These are phyloP conservation scores for Cajanus cajan DNA, from an alignment of 306 rosid species.

Conservation along the genomic window DNA sequence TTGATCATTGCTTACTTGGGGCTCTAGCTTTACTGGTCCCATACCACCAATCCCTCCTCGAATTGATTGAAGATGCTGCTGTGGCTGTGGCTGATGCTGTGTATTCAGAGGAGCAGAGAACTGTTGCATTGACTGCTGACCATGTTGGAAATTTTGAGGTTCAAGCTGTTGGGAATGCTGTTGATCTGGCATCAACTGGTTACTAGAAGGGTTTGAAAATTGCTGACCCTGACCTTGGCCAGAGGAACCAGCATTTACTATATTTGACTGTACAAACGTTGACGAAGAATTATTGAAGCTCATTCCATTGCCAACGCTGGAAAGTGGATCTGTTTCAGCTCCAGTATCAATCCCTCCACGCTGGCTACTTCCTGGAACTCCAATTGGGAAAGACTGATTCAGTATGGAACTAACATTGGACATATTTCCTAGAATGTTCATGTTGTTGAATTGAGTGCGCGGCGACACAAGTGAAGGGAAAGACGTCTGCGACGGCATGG, in stretches of 20 bases:
- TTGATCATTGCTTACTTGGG: conserved; percentile 74
- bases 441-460: conserved; percentile 63
- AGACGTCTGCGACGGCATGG: conserved; percentile 64
- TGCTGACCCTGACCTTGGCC: conserved; percentile 85
- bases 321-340: conserved; percentile 73
- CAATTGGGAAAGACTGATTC: conserved; percentile 77
- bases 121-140: conserved; percentile 88
- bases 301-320: conserved; percentile 74
- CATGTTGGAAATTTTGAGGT: conserved; percentile 71
- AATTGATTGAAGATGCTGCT: conserved; percentile 75
- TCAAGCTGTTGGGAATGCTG: conserved; percentile 86
- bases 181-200: conserved; percentile 74
- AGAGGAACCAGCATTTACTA: conserved; percentile 64
- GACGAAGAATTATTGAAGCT: conserved; percentile 60
- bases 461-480: conserved; percentile 80
- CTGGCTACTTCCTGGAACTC: conserved; percentile 72
- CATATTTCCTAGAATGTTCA: conserved; percentile 80
- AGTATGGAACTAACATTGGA: conserved; percentile 76
- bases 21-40: conserved; percentile 82
- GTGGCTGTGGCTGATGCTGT: conserved; percentile 58
- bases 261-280: conserved; percentile 59
- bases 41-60: conserved; percentile 70
- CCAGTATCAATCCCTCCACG: conserved; percentile 72
- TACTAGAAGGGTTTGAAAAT: conserved; percentile 65
- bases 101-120: conserved; percentile 64